phyloP scores from a whole-genome alignment of 257 asterid genomes.

The Nicotiana benthamiana region DNA sequence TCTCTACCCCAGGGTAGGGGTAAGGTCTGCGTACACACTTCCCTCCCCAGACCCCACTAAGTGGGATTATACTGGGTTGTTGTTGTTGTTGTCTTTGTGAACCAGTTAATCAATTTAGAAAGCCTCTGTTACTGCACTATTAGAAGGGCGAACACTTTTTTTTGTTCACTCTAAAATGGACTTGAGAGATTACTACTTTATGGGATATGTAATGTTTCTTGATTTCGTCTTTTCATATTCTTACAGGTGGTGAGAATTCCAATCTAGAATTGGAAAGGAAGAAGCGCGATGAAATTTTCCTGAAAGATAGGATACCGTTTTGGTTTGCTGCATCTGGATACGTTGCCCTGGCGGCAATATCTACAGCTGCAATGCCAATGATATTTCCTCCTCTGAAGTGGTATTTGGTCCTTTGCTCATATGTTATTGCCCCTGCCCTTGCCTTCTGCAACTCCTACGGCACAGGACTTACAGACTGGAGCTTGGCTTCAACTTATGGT shows the following conservation, averaged over 20 bases:
- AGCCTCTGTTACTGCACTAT: neutral
- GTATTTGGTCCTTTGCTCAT: constrained; percentile 87
- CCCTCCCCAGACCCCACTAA: too few relatives aligned
- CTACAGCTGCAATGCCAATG: constrained; percentile 63
- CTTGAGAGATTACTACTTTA: neutral
- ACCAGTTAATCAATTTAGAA: neutral
- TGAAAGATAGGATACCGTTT: constrained; percentile 66
- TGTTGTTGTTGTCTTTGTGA: too few relatives aligned
- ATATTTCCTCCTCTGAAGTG: constrained; percentile 89
- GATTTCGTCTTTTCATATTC: neutral
- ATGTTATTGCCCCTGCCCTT: constrained; percentile 88
- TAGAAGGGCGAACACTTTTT: neutral
- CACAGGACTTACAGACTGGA: constrained; percentile 93
- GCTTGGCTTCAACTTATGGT: constrained; percentile 83
- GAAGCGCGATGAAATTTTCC: constrained; percentile 60
- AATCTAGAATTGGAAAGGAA: constrained; percentile 44
- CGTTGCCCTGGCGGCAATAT: constrained; percentile 76
- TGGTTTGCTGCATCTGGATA: constrained; percentile 94
- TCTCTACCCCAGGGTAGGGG: too few relatives aligned
- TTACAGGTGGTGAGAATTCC: constrained; percentile 46
- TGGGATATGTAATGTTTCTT: neutral
- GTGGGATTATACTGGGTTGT: too few relatives aligned
- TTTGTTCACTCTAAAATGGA: neutral
- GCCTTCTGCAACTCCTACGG: constrained; percentile 98
- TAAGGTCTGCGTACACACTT: too few relatives aligned